These are phyloP conservation scores for Kodamaea fukazawae DNA, from an alignment of 805 yeast species.

Conservation along the genomic window DNA sequence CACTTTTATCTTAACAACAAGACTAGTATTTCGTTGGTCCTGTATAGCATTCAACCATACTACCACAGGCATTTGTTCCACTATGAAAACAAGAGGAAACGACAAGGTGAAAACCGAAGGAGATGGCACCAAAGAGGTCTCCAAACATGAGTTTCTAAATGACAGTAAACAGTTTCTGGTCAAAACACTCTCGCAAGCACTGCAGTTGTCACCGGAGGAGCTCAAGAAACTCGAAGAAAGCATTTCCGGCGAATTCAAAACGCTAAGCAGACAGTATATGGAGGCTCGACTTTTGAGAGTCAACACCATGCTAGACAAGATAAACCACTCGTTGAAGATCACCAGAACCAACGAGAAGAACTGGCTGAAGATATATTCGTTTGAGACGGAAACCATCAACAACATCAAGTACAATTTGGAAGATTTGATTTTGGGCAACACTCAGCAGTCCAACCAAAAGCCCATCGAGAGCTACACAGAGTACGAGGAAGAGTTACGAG, in stretches of 20 bases:
- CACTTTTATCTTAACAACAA: too few relatives aligned
- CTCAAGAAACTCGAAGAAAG: slow-evolving; percentile 20
- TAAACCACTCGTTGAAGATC: slow-evolving; percentile 24
- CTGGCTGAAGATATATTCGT: slow-evolving; percentile 32
- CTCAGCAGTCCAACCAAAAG: slow-evolving; percentile 11
- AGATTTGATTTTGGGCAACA: slow-evolving; percentile 20
- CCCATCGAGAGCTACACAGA: slow-evolving; percentile 20
- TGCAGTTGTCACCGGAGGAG: slow-evolving; percentile 23
- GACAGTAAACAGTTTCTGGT: neutral
- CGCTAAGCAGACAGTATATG: slow-evolving; percentile 24
- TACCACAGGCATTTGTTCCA: too few relatives aligned
- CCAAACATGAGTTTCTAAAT: too few relatives aligned
- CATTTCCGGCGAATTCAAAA: slow-evolving; percentile 23
- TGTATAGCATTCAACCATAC: too few relatives aligned
- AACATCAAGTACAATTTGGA: slow-evolving; percentile 33
- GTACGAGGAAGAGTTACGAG: slow-evolving; percentile 31
- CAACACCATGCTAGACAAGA: slow-evolving; percentile 21
- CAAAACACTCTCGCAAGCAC: slow-evolving; percentile 12
- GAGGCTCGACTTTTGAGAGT: slow-evolving; percentile 29
- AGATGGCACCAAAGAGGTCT: too few relatives aligned
- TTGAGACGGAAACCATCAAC: slow-evolving; percentile 35
- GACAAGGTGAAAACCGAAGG: too few relatives aligned
- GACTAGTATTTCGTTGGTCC: too few relatives aligned
- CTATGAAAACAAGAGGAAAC: too few relatives aligned
- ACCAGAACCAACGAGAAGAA: slow-evolving; percentile 28